phyloP scores from a whole-genome alignment of 306 rosid genomes.

The Quercus berberidifolia region DNA sequence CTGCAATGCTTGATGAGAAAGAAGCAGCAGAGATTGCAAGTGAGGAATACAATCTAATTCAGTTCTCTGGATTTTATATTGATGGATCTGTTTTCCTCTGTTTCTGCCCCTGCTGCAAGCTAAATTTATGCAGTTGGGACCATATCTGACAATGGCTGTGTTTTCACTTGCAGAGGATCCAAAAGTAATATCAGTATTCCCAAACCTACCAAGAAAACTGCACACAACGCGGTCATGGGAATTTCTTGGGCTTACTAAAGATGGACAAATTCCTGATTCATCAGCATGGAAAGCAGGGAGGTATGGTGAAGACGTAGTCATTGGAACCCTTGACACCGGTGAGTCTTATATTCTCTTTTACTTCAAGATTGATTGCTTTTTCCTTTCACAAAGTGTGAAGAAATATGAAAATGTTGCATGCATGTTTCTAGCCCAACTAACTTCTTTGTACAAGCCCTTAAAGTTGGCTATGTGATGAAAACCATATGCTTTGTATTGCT shows the following conservation, averaged over 20 bases:
- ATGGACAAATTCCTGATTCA: neutral
- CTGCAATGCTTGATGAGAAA: slow-evolving; percentile 45
- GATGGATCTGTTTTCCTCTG: neutral
- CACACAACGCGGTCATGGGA: slow-evolving; percentile 69
- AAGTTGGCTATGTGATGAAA: too few species aligned
- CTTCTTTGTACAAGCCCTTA: too few species aligned
- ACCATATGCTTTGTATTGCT: neutral
- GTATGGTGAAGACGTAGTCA: slow-evolving; percentile 37
- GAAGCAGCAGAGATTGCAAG: slow-evolving; percentile 40
- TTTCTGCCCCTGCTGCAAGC: neutral
- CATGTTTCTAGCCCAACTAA: too few species aligned
- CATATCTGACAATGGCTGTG: neutral
- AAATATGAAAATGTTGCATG: too few species aligned
- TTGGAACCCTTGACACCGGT: slow-evolving; percentile 46
- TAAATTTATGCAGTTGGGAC: neutral
- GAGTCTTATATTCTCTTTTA: neutral
- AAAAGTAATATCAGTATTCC: slow-evolving; percentile 49
- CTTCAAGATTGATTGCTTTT: too few species aligned
- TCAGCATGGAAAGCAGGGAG: slow-evolving; percentile 39
- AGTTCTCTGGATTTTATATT: too few species aligned
- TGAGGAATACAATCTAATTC: slow-evolving; percentile 8
- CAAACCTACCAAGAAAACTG: slow-evolving; percentile 39
- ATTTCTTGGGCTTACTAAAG: slow-evolving; percentile 42
- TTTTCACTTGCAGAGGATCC: slow-evolving; percentile 39
- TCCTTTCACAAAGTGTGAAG: too few species aligned